Evolutionary conservation across 305 asterid genomes (phyloP), one percentile per base, ranked within the genome.

Genomic region (Fraxinus floribunda): DNA sequence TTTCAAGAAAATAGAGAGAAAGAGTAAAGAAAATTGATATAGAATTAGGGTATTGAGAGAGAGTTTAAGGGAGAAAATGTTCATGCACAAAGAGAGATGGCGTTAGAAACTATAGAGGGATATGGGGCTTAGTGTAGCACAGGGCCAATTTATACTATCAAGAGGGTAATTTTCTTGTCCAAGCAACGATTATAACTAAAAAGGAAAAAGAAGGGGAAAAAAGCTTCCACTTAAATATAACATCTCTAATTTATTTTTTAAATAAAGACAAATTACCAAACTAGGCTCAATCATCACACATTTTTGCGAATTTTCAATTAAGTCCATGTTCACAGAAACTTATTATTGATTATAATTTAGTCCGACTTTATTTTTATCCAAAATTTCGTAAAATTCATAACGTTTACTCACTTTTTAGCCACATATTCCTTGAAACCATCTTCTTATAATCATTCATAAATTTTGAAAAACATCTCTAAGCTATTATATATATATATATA

Each of bases 131-230:
- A 20, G 36, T 36, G 80, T 52, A 79, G 9, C 35, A 9, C 83
- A 22, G 5, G 62, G 82, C 46, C 52, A 44, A 79, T 82, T 82
- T 84, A 82, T 84, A 77, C 7, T 8, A 7, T 34, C 29, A 16
- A 39, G 38, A 26, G 38, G 76, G 46, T 20, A 5, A 5, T 35
- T 20, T 30, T 36, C 75, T 46, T 24, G 82, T 72, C 70, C 30
- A 80, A 49, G 26, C 24, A 0, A 64, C 72, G 34, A 62, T 24
- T 64, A 9, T 64, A 49, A 49, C 62, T 49, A 49, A 49, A 49
- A 49, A 7, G 1, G 4, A 49, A 16, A 49, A 49, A 4, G 5
- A 49, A 49, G 60, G 18, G 1, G 2, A 49, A 49, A 49, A 15
- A 13, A 49, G 6, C 7, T 49, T 49, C 62, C 20, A 49, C 7